Conservation (phyloP, 768 basidiomycete genomes). For the Bullera alba region DNA sequence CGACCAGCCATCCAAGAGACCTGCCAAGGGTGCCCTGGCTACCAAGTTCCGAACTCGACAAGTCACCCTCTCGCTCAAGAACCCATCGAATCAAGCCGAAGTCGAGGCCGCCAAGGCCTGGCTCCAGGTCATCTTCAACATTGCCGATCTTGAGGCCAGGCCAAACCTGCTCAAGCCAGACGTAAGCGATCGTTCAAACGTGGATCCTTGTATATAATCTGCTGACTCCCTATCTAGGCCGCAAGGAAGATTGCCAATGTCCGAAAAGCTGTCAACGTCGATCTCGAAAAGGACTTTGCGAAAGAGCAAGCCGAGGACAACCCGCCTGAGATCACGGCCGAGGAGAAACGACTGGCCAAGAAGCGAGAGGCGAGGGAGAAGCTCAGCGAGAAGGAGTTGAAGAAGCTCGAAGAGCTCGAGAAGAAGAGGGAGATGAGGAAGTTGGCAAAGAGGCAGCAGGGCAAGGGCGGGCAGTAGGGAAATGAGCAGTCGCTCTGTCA, state of each 20-base stretch:
- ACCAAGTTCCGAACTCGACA: slow-evolving; percentile 60
- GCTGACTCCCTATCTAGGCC: slow-evolving; percentile 48
- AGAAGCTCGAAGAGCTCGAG: slow-evolving; percentile 39
- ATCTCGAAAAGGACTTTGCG: slow-evolving; percentile 47
- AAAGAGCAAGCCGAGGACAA: slow-evolving; percentile 42
- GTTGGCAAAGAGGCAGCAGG: slow-evolving; percentile 36
- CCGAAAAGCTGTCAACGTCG: slow-evolving; percentile 64
- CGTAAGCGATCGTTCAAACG: slow-evolving; percentile 14
- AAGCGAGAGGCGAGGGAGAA: slow-evolving; percentile 37
- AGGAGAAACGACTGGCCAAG: slow-evolving; percentile 40
- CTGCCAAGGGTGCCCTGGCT: slow-evolving; percentile 51
- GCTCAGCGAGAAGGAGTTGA: slow-evolving; percentile 40
- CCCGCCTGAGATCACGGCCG: slow-evolving; percentile 35
- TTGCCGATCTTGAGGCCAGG: slow-evolving; percentile 62
- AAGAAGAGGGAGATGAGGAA: slow-evolving; percentile 44
- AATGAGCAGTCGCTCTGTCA: too few species aligned
- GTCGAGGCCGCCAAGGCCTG: slow-evolving; percentile 55
- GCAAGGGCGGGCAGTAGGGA: background rate
- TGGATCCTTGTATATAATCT: too few species aligned
- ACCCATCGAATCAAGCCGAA: slow-evolving; percentile 52
- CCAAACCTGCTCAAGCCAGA: slow-evolving; percentile 62
- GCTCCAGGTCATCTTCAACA: slow-evolving; percentile 62
- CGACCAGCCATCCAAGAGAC: slow-evolving; percentile 74
- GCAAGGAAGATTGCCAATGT: slow-evolving; percentile 65
- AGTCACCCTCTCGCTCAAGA: slow-evolving; percentile 61